Conservation (phyloP, 2,329 filamentous ascomycete genomes). For the Xylariomycetidae sp. region DNA sequence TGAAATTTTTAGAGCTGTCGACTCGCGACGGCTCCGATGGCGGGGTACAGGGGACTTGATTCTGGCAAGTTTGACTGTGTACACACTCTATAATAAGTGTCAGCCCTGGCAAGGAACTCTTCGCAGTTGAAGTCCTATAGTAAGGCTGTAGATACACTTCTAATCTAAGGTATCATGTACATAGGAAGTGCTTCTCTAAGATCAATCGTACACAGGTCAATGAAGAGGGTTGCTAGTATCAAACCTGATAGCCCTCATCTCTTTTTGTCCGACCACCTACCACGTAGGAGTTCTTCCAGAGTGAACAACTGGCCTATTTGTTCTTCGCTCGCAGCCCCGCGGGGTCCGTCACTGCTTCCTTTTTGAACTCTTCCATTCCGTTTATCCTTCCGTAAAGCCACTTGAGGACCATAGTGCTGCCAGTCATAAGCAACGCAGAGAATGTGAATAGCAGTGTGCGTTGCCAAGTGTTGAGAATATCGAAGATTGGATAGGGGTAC, state of each 20-base stretch:
- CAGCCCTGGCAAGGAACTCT: too few relatives aligned
- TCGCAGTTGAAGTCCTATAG: too few relatives aligned
- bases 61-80: too few relatives aligned
- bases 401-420: constrained; percentile 62
- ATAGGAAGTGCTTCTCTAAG: too few relatives aligned
- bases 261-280: constrained; percentile 3
- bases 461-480: constrained; percentile 56
- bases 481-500: constrained; percentile 86
- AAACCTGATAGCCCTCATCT: too few relatives aligned
- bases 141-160: too few relatives aligned
- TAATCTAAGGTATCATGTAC: too few relatives aligned
- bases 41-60: constrained; percentile 11
- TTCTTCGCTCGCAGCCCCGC: constrained; percentile 13
- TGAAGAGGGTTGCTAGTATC: too few relatives aligned
- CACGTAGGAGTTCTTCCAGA: too few relatives aligned
- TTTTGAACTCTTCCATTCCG: constrained; percentile 40
- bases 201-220: too few relatives aligned
- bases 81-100: too few relatives aligned
- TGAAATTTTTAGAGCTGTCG: constrained; percentile 8
- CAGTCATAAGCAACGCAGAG: constrained; percentile 66
- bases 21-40: constrained; percentile 14
- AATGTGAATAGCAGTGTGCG: constrained; percentile 62
- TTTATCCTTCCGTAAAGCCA: constrained; percentile 64
- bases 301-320: too few relatives aligned
- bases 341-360: constrained; percentile 24